These are phyloP conservation scores for Selenicereus undatus DNA, from an alignment of 148 eudicot species.

Conservation along the genomic window DNA sequence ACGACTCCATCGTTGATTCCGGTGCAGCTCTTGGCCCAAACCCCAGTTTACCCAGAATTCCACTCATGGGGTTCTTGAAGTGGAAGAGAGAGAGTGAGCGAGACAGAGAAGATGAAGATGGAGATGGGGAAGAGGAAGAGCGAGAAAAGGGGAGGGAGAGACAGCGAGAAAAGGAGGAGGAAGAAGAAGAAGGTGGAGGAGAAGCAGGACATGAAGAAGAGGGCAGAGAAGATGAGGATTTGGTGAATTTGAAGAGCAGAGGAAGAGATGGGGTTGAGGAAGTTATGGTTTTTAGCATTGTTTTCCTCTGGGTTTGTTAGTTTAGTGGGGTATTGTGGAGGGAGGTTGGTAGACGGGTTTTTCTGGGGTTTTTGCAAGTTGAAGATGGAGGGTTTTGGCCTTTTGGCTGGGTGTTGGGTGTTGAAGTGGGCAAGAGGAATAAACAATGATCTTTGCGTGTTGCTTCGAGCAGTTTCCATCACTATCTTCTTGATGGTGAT, in stretches of 20 bases:
- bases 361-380: neutral
- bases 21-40: conserved; percentile 20
- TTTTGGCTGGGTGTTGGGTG: too few species aligned
- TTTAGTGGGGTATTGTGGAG: neutral
- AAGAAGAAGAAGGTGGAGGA: neutral
- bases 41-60: conserved; percentile 24
- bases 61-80: conserved; percentile 28
- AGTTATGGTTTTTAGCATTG: conserved; percentile 28
- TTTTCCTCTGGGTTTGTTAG: neutral
- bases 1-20: conserved; percentile 6
- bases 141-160: conserved; percentile 18
- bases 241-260: conserved; percentile 20
- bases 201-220: neutral
- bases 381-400: neutral
- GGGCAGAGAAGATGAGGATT: conserved; percentile 1
- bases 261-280: conserved; percentile 27
- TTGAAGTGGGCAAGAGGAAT: neutral
- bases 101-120: neutral
- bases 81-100: conserved; percentile 6
- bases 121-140: neutral
- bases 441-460: neutral
- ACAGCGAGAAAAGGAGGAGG: conserved; percentile 11
- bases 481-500: neutral
- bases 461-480: neutral
- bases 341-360: neutral